These are phyloP conservation scores for Beauveria brongniartii DNA, from an alignment of 2,329 filamentous ascomycete species.

Conservation along the genomic window DNA sequence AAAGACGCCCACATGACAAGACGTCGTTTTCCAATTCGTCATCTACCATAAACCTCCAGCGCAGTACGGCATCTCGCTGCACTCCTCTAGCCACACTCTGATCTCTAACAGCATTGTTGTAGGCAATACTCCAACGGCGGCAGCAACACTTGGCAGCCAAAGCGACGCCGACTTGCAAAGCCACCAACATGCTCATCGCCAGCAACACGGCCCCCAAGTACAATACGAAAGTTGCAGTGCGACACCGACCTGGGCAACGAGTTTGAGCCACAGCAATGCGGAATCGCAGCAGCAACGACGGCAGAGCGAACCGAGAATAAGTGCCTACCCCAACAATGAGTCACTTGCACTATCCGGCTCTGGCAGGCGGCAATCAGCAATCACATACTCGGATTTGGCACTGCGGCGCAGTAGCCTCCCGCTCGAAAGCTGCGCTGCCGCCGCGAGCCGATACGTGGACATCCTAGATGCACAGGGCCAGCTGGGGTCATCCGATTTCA, in stretches of 20 bases:
- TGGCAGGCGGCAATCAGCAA: neutral
- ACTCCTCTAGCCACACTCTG: neutral
- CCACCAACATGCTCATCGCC: neutral
- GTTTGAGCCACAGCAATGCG: neutral
- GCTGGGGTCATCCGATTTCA: conserved; percentile 41
- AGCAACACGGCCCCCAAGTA: neutral
- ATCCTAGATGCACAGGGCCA: conserved; percentile 50
- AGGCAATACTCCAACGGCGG: neutral
- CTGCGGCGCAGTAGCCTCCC: neutral
- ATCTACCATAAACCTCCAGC: neutral
- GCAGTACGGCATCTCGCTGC: neutral
- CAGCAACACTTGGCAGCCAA: neutral
- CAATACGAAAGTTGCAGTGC: neutral
- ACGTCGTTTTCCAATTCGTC: neutral
- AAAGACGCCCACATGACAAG: neutral
- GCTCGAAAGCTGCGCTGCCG: neutral
- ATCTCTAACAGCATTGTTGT: neutral
- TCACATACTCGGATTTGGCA: neutral
- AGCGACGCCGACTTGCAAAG: neutral
- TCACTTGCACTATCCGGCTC: neutral
- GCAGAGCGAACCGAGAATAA: neutral
- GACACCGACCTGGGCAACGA: neutral
- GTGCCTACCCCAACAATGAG: neutral
- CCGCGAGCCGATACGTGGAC: conserved; percentile 34
- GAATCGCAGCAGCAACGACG: neutral